Evolutionary conservation across 306 rosid genomes (phyloP), one percentile per base, ranked within the genome.

Genomic region (Vigna trinervia): DNA sequence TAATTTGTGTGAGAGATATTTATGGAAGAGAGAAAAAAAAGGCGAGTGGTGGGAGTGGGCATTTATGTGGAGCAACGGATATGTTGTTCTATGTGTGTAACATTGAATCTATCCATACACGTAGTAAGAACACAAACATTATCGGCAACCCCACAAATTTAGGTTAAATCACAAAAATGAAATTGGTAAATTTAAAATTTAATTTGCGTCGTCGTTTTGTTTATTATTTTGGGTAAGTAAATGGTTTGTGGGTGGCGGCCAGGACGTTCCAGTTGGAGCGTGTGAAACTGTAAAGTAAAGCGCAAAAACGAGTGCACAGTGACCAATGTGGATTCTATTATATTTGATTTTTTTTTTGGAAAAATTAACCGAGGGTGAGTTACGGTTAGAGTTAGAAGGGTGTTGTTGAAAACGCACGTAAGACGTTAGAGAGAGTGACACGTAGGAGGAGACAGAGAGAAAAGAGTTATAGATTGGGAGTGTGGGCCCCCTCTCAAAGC

Each of bases 271-370:
- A 12, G 32, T 12, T 54, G n/a, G 60, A 69, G 46, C 71, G 77
- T 62, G 77, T 60, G 82, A 59, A 15, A 71, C 73, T 28, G 77
- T 36, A 41, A 43, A 43, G 12, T 60, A 28, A 71, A 62, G 73
- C 50, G 39, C 60, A 63, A 64, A 19, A 54, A 12, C 14, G 26
- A 63, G 57, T 6, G 73, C 77, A 81, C 81, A 52, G 13, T 76
- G 34, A n/a, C 69, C 81, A n/a, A 69, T 61, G 78, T 0, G 73
- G 78, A 69, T 76, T 81, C 57, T 66, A 26, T 58, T 12, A 0
- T 23, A 9, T 23, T 57, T 54, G 4, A 9, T 1, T 7, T 7
- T 39, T 39, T 8, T 1, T 39, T 39, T 30, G 45, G 45, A 3
- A 43, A 43, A 43, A 30, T 9, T 43, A 43, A 43, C 48, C 13